phyloP scores from a whole-genome alignment of 2,329 filamentous ascomycete genomes.

The Xylaria digitata region DNA sequence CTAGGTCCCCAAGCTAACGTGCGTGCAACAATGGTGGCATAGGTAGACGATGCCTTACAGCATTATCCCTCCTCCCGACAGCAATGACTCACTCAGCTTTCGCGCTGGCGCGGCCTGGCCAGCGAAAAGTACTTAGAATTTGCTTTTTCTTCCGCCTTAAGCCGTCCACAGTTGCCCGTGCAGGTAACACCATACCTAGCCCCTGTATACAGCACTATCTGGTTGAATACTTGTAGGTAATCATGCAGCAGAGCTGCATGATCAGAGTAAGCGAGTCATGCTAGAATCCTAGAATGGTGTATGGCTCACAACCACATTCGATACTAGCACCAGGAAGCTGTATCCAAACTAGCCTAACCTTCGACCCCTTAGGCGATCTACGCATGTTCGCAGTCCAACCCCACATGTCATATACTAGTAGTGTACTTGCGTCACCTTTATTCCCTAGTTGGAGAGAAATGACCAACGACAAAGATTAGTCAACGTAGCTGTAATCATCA shows the following conservation, averaged over 20 bases:
- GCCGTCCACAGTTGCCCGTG: background rate
- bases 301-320: conserved; percentile 3
- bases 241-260: conserved; percentile 28
- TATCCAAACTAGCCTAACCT: conserved; percentile 7
- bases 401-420: conserved; percentile 8
- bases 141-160: conserved; percentile 23
- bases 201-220: background rate
- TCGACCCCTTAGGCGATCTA: conserved; percentile 19
- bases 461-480: background rate
- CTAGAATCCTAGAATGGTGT: conserved; percentile 15
- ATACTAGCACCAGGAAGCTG: conserved; percentile 3
- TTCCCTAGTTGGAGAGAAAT: background rate
- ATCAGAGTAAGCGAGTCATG: conserved; percentile 34
- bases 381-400: conserved; percentile 9
- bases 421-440: conserved; percentile 21
- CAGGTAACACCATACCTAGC: background rate
- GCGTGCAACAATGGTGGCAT: conserved; percentile 18
- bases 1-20: background rate
- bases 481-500: conserved; percentile 2
- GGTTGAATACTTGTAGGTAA: conserved; percentile 21
- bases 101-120: background rate
- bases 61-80: conserved; percentile 9
- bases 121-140: conserved; percentile 8
- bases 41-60: conserved; percentile 9
- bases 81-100: conserved; percentile 25